Conservation (phyloP, 2,329 filamentous ascomycete species). For the Fusarium phyllophilum region DNA sequence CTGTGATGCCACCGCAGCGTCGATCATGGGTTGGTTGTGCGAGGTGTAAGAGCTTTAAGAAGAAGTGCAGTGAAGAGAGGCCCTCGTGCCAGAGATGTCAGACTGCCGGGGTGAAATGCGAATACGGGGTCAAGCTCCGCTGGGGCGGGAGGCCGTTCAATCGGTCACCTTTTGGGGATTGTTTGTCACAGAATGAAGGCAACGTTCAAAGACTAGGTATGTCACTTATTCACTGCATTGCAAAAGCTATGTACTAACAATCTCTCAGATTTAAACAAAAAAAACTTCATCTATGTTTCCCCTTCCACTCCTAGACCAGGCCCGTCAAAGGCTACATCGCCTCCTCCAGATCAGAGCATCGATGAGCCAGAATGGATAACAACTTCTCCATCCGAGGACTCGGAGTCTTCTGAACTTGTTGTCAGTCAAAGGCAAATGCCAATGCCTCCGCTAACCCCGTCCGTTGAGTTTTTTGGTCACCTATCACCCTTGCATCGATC, state of each 20-base stretch:
- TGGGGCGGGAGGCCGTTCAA: constrained; percentile 32
- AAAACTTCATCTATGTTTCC: constrained; percentile 36
- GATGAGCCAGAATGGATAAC: neutral
- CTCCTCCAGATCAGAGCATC: neutral
- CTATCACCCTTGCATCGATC: constrained; percentile 30
- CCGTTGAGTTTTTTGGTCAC: constrained; percentile 25
- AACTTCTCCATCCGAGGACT: neutral
- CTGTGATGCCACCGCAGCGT: constrained; percentile 35
- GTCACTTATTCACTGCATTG: fast-evolving
- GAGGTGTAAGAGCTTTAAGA: constrained; percentile 37
- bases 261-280: constrained; percentile 20
- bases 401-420: neutral
- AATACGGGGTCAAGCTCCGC: constrained; percentile 30
- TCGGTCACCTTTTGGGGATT: constrained; percentile 31
- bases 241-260: neutral
- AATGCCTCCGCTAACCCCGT: constrained; percentile 1
- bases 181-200: constrained; percentile 26
- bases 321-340: neutral
- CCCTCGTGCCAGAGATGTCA: constrained; percentile 29
- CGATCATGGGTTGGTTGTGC: constrained; percentile 36
- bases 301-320: constrained; percentile 11
- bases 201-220: constrained; percentile 25
- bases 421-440: neutral
- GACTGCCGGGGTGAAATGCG: constrained; percentile 26
- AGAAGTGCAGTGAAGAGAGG: constrained; percentile 34